These are phyloP conservation scores for Abortiporus biennis DNA, from an alignment of 1,284 basidiomycete genomes.

Conservation along the genomic window DNA sequence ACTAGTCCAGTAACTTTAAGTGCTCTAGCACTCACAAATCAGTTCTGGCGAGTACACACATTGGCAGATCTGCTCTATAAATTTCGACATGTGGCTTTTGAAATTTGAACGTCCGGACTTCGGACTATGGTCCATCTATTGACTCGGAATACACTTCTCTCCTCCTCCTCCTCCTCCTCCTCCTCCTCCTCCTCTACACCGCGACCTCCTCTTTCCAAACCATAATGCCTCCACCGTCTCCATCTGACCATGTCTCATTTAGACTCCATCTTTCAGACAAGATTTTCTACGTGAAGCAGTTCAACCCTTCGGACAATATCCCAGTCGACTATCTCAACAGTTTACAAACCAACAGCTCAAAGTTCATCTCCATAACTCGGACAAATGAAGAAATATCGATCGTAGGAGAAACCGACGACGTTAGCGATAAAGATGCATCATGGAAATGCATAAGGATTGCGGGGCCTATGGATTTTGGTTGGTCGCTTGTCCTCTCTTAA, in stretches of 20 bases:
- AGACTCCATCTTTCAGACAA: conserved; percentile 46
- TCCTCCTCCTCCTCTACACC: too few relatives aligned
- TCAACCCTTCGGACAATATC: conserved; percentile 26
- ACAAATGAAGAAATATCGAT: conserved; percentile 58
- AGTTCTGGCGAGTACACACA: too few relatives aligned
- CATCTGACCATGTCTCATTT: conserved; percentile 32
- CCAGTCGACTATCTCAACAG: conserved; percentile 14
- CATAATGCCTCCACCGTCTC: conserved; percentile 43
- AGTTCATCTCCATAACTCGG: conserved; percentile 52
- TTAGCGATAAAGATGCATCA: conserved; percentile 26
- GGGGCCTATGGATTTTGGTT: conserved; percentile 65
- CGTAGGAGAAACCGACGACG: conserved; percentile 33
- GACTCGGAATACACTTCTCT: too few relatives aligned
- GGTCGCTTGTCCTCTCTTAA: conserved; percentile 12
- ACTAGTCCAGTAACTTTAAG: too few relatives aligned
- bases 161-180: too few relatives aligned
- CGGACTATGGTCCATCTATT: too few relatives aligned
- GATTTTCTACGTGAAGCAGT: conserved; percentile 54
- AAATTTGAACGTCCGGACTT: too few relatives aligned
- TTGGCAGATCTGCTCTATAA: too few relatives aligned
- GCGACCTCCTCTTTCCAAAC: too few relatives aligned
- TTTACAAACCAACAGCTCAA: conserved; percentile 1
- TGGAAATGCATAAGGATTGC: conserved; percentile 60
- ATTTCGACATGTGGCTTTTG: too few relatives aligned
- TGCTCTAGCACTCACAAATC: too few relatives aligned